Percentiles rank a stretch among this genome's conserved stretches.
These are phyloP conservation scores for Eucalyptus albens DNA, from an alignment of 345 rosid species.

Conservation along the genomic window DNA sequence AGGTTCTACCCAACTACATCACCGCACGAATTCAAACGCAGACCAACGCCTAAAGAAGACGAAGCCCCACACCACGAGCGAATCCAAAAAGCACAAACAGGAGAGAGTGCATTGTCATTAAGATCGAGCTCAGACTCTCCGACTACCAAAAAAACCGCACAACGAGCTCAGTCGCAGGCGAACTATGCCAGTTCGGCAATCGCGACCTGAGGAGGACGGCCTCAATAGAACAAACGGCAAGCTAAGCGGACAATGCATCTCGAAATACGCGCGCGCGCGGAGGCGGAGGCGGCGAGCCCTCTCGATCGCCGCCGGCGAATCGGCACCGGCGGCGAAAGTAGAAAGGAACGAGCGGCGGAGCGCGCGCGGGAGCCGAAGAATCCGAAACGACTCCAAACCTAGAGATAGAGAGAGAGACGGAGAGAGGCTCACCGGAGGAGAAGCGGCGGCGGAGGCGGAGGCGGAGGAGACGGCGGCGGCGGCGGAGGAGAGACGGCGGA, in stretches of 20 bases:
- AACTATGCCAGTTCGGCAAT: not conserved
- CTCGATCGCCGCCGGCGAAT: not conserved
- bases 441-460: slow-evolving; percentile 4
- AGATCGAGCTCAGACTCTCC: not conserved
- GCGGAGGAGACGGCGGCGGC: slow-evolving; percentile 13
- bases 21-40: too few species aligned
- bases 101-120: too few species aligned
- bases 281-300: not conserved
- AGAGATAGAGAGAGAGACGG: not conserved
- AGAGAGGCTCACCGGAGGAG: slow-evolving; percentile 35
- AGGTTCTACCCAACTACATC: too few species aligned
- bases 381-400: not conserved
- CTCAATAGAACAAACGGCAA: not conserved
- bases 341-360: not conserved
- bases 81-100: too few species aligned
- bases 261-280: not conserved
- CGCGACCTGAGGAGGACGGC: not conserved
- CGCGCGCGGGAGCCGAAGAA: not conserved
- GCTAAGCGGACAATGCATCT: not conserved
- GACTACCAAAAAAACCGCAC: not conserved
- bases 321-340: not conserved
- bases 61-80: too few species aligned
- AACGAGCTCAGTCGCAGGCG: not conserved
- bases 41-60: too few species aligned
- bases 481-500: slow-evolving; percentile 24